A percentile compares a stretch with the other conserved stretches of the same genome.
These are phyloP conservation scores for Blumeria hordei DNA, from an alignment of 2,329 filamentous ascomycete species.

Conservation along the genomic window DNA sequence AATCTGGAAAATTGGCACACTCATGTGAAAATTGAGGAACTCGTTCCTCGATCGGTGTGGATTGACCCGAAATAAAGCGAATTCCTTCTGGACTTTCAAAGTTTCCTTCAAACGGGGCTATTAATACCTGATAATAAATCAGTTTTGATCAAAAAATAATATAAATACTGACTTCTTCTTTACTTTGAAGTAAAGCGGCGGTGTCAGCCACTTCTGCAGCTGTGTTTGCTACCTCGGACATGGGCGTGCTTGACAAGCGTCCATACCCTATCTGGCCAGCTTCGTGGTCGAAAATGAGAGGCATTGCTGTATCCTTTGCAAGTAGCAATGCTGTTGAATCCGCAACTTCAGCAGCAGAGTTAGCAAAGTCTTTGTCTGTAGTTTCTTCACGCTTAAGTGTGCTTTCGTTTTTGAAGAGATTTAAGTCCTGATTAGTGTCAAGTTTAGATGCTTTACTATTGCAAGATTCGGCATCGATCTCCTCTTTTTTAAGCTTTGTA, in stretches of 20 bases:
- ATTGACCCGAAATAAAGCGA: neutral
- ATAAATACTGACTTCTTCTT: neutral
- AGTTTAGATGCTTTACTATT: too few species aligned
- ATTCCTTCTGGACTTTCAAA: too few species aligned
- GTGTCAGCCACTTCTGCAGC: constrained; percentile 22
- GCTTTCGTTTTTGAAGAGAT: too few species aligned
- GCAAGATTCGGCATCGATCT: too few species aligned
- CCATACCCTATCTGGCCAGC: constrained; percentile 15
- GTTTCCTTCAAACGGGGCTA: too few species aligned
- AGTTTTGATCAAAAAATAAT: neutral
- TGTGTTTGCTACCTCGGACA: constrained; percentile 19
- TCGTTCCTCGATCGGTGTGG: constrained; percentile 11
- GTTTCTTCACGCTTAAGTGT: too few species aligned
- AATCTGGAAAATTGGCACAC: constrained; percentile 6
- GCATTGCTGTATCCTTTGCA: constrained; percentile 13
- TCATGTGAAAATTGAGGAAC: constrained; percentile 14
- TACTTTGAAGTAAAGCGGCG: constrained; percentile 15
- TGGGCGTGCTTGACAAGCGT: constrained; percentile 18
- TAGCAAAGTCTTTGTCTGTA: constrained; percentile 6
- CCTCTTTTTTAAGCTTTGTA: too few species aligned
- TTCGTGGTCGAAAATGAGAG: constrained; percentile 14
- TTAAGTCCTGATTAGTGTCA: too few species aligned
- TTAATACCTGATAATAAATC: too few species aligned
- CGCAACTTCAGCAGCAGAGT: constrained; percentile 17
- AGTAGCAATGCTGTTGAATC: constrained; percentile 18